Base-by-base conservation (phyloP, 306 rosid species). In the Vigna trinervia region DNA sequence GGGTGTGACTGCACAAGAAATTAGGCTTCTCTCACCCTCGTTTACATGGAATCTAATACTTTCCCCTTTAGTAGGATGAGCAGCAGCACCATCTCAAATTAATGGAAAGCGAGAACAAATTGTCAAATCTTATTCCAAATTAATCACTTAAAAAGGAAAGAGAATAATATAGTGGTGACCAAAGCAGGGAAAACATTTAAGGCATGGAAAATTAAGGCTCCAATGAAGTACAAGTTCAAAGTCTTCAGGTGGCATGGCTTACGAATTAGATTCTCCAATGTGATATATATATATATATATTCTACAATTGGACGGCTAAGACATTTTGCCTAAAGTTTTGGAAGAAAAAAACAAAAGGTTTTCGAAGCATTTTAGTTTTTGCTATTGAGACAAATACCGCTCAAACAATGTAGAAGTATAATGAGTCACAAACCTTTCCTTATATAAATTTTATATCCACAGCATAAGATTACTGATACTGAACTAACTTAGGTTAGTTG, bases 1-100 rank as follows among this genome's bases (percentile, higher is more conserved):
- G 71, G 81, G 78, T 81, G 84, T 84, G 51, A 82, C 47, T 71
- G 65, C 12, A 38, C 70, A 68, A 83, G 47, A 71, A 77, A 83
- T 76, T 59, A 60, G 83, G 52, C 85, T 70, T 80, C 71, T 66
- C 53, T 51, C 20, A 48, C 73, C 66, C 48, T 64, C 34, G 30
- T 77, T 60, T 38, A 50, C 76, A 80, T 69, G 72, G 90, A 80
- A 88, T 90, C 96, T 86, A 81, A 83, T 83, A 75, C 92, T 79
- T 62, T 64, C 47, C 50, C 43, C 71, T 71, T 76, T 75, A 75
- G 54, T 30, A 58, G 47, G 64, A 39, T 45, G 62, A 83, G 52
- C 48, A 80, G 34, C 71, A 76, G n/a, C 53, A 34, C 77, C 69
- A 51, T 45, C 20, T 63, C 34, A 30, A 70, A 50, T 41, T 41